phyloP scores from a whole-genome alignment of 257 asterid species.

The Knoxia roxburghii region DNA sequence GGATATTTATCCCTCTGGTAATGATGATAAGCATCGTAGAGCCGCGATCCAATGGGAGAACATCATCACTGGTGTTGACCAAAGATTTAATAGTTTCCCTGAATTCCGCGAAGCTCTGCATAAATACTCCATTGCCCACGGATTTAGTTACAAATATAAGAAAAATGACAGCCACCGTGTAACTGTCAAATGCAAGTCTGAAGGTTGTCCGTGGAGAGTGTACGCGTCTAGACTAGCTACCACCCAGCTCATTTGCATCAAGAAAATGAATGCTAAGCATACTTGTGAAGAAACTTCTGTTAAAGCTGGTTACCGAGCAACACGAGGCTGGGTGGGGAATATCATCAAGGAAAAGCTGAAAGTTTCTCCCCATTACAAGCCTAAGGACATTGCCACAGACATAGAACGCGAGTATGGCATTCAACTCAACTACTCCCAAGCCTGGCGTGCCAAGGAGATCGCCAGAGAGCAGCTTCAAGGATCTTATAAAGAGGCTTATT shows the following conservation, averaged over 20 bases:
- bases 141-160: conserved; percentile 90
- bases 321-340: conserved; percentile 96
- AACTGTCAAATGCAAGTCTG: conserved; percentile 92
- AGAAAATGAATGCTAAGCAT: conserved; percentile 80
- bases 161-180: conserved; percentile 97
- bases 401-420: conserved; percentile 97
- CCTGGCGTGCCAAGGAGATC: conserved; percentile 98
- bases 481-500: conserved; percentile 86
- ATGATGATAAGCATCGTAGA: conserved; percentile 68
- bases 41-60: conserved; percentile 96
- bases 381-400: conserved; percentile 90
- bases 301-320: conserved; percentile 92
- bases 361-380: conserved; percentile 82
- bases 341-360: conserved; percentile 88
- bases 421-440: conserved; percentile 93
- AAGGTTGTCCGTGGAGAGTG: conserved; percentile 96
- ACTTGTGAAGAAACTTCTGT: conserved; percentile 85
- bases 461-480: conserved; percentile 99
- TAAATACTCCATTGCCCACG: conserved; percentile 94
- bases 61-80: conserved; percentile 95
- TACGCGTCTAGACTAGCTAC: conserved; percentile 90
- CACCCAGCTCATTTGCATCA: conserved; percentile 86
- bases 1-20: conserved; percentile 29
- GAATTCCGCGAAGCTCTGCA: conserved; percentile 97
- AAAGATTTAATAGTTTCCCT: conserved; percentile 82